phyloP scores from a whole-genome alignment of 805 yeast genomes.

The Saccharomycopsis fibuligera region DNA sequence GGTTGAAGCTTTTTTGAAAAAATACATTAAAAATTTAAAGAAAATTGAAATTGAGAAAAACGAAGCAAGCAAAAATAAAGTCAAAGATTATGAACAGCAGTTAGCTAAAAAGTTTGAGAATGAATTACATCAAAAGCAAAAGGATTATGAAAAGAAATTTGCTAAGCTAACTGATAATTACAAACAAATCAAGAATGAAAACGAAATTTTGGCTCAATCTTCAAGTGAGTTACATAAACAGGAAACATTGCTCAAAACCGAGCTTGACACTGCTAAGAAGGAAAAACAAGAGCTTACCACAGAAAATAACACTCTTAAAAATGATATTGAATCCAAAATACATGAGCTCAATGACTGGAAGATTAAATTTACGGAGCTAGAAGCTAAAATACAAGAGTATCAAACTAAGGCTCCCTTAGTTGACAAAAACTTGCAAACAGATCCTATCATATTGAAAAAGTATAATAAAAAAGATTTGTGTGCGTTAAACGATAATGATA shows the following conservation, averaged over 20 bases:
- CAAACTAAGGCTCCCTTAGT: background rate
- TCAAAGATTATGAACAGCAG: slow-evolving; percentile 20
- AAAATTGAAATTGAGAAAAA: slow-evolving; percentile 21
- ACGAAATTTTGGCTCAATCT: slow-evolving; percentile 4
- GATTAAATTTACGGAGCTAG: slow-evolving; percentile 5
- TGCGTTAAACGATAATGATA: slow-evolving; percentile 17
- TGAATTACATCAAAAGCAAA: slow-evolving; percentile 13
- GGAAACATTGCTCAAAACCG: slow-evolving; percentile 22
- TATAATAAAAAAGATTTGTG: background rate
- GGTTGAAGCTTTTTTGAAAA: slow-evolving; percentile 46
- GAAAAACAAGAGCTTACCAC: background rate
- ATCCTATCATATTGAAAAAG: background rate
- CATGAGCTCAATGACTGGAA: slow-evolving; percentile 11
- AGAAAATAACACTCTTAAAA: slow-evolving; percentile 11
- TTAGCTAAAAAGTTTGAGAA: slow-evolving; percentile 15
- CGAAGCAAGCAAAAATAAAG: slow-evolving; percentile 19
- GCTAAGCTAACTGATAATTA: slow-evolving; percentile 9
- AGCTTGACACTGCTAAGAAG: slow-evolving; percentile 20
- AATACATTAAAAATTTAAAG: slow-evolving; percentile 32
- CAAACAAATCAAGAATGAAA: slow-evolving; percentile 6
- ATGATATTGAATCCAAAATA: slow-evolving; percentile 4
- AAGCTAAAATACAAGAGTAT: slow-evolving; percentile 3
- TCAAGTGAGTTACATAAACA: slow-evolving; percentile 22
- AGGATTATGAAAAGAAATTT: slow-evolving; percentile 14
- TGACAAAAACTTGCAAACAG: slow-evolving; percentile 18